Evolutionary conservation across 148 eudicot genomes (phyloP), one percentile per base, ranked within the genome.

Genomic region (Agrostemma githago): DNA sequence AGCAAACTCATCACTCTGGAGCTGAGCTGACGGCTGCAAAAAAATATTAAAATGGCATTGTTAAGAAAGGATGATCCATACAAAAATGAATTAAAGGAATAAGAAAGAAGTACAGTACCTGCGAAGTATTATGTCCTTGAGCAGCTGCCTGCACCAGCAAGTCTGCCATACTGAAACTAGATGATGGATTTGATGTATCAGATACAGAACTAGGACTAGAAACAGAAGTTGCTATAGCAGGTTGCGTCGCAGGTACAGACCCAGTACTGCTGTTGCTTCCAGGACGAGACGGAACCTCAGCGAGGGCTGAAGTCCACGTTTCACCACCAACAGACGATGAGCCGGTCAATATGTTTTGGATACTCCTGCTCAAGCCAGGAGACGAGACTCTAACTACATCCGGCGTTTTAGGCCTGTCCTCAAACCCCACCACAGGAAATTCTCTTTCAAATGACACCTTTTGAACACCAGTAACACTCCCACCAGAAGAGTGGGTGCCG

Each of bases 291-390:
- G 97, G 97, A 34, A 86, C 97, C 81, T 93, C 98, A 37, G 84
- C 97, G 71, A 91, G 83, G 78, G 94, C 94, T 34, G 98, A 93
- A 26, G 92, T 93, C 95, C 98, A 89, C 11, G 87, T 90, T 80
- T 91, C 97, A 72, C 92, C 83, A 66, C 85, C 80, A 69, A 84
- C 77, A 76, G 88, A 76, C 41, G 81, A 72, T 54, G 92, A 72
- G 79, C 85, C 90, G 61, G 81, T 68, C 19, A 93, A 83, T 44
- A 90, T 68, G 78, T 87, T 73, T 60, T 93, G 90, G 68, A 83
- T 74, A 72, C 86, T 84, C 72, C 83, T 83, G 74, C 80, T 84
- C 78, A 89, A 53, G n/a, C 86, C 86, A 86, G 92, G 92, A 67
- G 98, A 89, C 3, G 88, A 76, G 69, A 90, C 85, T 83, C 90